Conservation (phyloP, 2,329 filamentous ascomycete genomes). For the Cadophora sp. region DNA sequence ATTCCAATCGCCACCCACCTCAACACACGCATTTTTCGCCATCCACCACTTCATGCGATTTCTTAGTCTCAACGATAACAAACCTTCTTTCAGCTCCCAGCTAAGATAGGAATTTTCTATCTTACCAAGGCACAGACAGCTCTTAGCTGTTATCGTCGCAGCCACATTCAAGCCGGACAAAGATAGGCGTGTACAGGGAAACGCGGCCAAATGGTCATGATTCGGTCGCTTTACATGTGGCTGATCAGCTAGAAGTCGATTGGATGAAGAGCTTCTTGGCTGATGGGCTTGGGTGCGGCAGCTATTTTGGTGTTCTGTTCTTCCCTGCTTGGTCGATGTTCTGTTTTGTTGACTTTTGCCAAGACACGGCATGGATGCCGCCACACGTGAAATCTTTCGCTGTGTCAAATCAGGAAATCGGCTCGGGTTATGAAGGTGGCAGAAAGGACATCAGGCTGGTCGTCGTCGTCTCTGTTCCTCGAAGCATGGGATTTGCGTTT, state of each 20-base stretch:
- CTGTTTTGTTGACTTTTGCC: neutral
- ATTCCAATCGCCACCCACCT: neutral
- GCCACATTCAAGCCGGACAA: neutral
- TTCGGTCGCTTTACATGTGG: constrained; percentile 3
- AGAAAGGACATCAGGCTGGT: no score
- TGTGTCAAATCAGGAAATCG: neutral
- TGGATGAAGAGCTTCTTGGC: neutral
- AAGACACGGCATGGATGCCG: neutral
- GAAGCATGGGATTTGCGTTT: no score
- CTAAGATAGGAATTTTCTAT: neutral
- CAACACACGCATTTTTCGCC: neutral
- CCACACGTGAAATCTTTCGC: neutral
- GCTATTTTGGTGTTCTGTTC: neutral
- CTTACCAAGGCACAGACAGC: constrained; percentile 1
- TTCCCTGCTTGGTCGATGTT: no score
- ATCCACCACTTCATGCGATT: neutral
- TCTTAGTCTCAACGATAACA: neutral
- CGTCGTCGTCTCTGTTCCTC: no score
- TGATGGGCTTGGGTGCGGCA: neutral
- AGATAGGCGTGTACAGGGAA: constrained; percentile 2
- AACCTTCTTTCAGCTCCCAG: neutral
- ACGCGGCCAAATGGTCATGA: constrained; percentile 1
- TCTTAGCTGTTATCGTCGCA: neutral
- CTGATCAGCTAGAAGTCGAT: neutral
- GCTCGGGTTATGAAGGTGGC: constrained; percentile 1